These are phyloP conservation scores for Raffaelea albimanens DNA, from an alignment of 2,329 filamentous ascomycete genomes.

Conservation along the genomic window DNA sequence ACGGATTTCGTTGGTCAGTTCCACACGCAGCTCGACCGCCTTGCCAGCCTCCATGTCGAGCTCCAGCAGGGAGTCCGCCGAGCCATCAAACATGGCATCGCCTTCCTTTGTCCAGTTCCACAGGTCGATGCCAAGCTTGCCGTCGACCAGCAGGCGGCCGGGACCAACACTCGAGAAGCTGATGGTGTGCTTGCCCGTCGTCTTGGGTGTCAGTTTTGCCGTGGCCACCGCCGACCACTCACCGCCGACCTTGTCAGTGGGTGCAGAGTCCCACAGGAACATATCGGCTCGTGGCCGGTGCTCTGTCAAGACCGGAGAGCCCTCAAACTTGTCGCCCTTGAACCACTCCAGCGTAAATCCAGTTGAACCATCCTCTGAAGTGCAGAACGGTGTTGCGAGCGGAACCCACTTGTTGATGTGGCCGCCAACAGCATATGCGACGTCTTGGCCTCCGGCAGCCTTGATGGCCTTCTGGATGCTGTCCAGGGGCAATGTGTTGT, in stretches of 20 bases:
- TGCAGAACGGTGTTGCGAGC: background rate
- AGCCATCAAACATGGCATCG: no score
- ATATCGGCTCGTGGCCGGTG: background rate
- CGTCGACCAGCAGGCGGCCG: background rate
- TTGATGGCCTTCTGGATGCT: background rate
- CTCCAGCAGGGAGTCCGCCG: background rate
- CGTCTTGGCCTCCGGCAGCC: no score
- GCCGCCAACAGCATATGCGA: background rate
- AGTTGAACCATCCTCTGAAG: background rate
- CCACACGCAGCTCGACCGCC: no score
- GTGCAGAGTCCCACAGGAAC: background rate
- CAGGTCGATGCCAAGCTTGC: background rate
- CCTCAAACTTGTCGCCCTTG: background rate
- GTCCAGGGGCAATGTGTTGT: slow-evolving; percentile 12
- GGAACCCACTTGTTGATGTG: background rate
- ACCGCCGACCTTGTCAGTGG: background rate
- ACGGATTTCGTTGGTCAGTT: no score
- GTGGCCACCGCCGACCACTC: background rate
- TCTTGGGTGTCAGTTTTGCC: background rate
- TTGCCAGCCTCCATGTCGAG: background rate
- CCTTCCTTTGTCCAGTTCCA: no score
- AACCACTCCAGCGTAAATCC: background rate
- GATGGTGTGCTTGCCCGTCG: background rate
- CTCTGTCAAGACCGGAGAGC: background rate
- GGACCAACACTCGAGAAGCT: background rate